Conservation (phyloP, 2,329 filamentous ascomycete species). For the Aspergillus arachidicola region DNA sequence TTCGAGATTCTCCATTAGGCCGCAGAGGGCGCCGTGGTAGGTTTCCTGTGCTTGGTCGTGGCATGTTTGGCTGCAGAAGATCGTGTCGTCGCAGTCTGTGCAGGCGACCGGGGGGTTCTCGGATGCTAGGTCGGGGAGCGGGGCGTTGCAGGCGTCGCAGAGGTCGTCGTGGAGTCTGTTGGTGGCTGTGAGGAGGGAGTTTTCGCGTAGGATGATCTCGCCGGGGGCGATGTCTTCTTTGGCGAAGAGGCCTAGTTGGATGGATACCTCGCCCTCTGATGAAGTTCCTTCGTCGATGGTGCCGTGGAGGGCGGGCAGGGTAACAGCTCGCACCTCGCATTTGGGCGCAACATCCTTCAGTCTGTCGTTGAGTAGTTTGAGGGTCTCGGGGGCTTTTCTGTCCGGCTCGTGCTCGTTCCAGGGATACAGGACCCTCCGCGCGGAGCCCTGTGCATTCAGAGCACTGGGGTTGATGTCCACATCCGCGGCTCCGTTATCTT, state of each 20-base stretch:
- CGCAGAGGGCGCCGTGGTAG: conserved; percentile 64
- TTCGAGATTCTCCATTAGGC: conserved; percentile 53
- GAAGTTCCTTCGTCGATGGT: conserved; percentile 9
- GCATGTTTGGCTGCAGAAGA: conserved; percentile 63
- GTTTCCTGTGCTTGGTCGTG: conserved; percentile 55
- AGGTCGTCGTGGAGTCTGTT: conserved; percentile 83
- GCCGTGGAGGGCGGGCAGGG: conserved; percentile 70
- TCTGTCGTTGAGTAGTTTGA: conserved; percentile 71
- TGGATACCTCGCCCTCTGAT: conserved; percentile 47
- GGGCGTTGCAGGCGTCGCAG: conserved; percentile 84
- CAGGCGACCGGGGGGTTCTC: conserved; percentile 48
- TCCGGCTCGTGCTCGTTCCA: conserved; percentile 66
- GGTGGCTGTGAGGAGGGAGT: conserved; percentile 84
- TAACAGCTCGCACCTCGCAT: conserved; percentile 75
- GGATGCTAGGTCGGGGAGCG: conserved; percentile 62
- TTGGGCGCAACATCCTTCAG: conserved; percentile 74
- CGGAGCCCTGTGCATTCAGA: conserved; percentile 43
- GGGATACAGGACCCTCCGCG: conserved; percentile 60
- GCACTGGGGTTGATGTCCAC: conserved; percentile 31
- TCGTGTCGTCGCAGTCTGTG: conserved; percentile 58
- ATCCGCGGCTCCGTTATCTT: conserved; percentile 1
- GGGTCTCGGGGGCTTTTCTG: conserved; percentile 54
- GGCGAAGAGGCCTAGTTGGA: conserved; percentile 88
- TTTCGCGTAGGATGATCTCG: conserved; percentile 77
- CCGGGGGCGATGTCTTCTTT: conserved; percentile 76